These are phyloP conservation scores for Diplotaxis tenuifolia DNA, from an alignment of 345 rosid genomes.

Conservation along the genomic window DNA sequence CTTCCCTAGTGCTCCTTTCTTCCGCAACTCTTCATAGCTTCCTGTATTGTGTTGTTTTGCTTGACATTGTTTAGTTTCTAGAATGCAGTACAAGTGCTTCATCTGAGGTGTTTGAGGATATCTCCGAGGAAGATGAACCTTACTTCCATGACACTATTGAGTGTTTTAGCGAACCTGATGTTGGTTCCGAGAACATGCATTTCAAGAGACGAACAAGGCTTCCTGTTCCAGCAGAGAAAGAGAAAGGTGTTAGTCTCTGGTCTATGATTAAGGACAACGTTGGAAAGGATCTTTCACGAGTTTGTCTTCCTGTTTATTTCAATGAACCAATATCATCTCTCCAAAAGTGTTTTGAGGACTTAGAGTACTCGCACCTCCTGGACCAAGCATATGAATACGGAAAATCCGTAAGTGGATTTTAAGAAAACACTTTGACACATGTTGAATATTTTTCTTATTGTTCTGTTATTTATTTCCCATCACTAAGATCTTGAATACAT, in stretches of 20 bases:
- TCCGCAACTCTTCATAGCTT: background rate
- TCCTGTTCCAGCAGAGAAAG: conserved; percentile 93
- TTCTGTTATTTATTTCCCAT: background rate
- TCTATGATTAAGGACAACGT: conserved; percentile 99
- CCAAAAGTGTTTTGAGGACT: conserved; percentile 95
- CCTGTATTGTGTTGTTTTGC: conserved; percentile 20
- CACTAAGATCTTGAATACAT: background rate
- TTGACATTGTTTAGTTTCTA: conserved; percentile 47
- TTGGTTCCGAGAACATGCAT: conserved; percentile 40
- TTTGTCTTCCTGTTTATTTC: conserved; percentile 95
- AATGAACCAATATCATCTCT: conserved; percentile 98
- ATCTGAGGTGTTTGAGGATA: conserved; percentile 86
- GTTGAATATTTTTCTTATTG: background rate
- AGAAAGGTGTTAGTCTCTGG: conserved; percentile 98
- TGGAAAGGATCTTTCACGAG: conserved; percentile 73
- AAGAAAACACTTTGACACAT: conserved; percentile 20
- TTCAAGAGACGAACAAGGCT: conserved; percentile 77
- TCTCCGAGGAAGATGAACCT: conserved; percentile 74
- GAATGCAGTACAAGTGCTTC: conserved; percentile 96
- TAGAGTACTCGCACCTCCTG: conserved; percentile 90
- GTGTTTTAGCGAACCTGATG: conserved; percentile 51
- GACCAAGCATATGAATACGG: conserved; percentile 80
- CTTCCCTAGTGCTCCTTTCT: background rate
- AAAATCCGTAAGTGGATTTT: conserved; percentile 63
- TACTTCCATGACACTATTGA: conserved; percentile 77